These are phyloP conservation scores for Claviceps sp. DNA, from an alignment of 2,329 filamentous ascomycete species.

Conservation along the genomic window DNA sequence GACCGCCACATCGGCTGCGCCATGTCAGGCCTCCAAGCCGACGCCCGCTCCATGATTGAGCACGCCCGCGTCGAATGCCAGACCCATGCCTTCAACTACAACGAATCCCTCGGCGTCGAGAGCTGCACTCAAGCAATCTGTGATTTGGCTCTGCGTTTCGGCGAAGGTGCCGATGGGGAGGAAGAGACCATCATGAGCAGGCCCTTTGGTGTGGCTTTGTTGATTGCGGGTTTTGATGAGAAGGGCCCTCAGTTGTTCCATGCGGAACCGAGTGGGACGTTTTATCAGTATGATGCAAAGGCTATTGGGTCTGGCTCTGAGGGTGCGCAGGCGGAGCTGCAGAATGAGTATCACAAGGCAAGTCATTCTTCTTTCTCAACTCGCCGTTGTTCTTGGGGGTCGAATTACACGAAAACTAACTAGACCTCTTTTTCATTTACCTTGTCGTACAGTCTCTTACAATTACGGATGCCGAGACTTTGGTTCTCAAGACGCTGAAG, in stretches of 20 bases:
- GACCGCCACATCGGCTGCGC: slow-evolving; percentile 97
- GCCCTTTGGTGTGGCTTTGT: slow-evolving; percentile 88
- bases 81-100: slow-evolving; percentile 96
- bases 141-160: slow-evolving; percentile 89
- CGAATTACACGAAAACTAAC: neutral
- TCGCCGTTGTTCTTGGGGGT: neutral
- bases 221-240: slow-evolving; percentile 96
- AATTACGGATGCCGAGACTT: slow-evolving; percentile 80
- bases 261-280: slow-evolving; percentile 93
- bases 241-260: slow-evolving; percentile 96
- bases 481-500: slow-evolving; percentile 95
- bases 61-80: slow-evolving; percentile 96
- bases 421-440: neutral
- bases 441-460: slow-evolving; percentile 57
- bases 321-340: slow-evolving; percentile 91
- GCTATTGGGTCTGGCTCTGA: slow-evolving; percentile 96
- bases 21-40: slow-evolving; percentile 95
- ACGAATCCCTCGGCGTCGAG: slow-evolving; percentile 87
- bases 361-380: slow-evolving; percentile 4
- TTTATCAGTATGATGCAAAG: slow-evolving; percentile 98
- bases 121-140: slow-evolving; percentile 98
- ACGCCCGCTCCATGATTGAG: slow-evolving; percentile 95
- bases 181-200: slow-evolving; percentile 98
- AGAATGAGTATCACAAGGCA: slow-evolving; percentile 96
- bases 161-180: slow-evolving; percentile 92